Conservation (phyloP, 306 rosid species). For the Vigna reflexopilosa region DNA sequence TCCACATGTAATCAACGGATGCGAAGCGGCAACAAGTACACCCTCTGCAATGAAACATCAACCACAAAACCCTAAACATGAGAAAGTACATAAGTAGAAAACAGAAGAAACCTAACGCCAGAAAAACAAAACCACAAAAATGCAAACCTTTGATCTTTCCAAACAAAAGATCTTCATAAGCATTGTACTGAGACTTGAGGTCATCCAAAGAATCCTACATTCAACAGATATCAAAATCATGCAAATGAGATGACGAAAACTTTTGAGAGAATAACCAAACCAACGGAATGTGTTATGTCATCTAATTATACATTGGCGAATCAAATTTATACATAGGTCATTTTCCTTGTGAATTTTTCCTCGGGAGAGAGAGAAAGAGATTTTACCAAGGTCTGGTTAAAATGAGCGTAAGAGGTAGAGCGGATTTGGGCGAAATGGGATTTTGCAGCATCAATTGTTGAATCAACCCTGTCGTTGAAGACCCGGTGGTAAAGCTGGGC, state of each 20-base stretch:
- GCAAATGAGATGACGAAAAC: neutral
- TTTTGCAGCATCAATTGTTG: constrained; percentile 65
- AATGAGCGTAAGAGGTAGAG: constrained; percentile 75
- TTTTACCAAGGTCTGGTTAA: constrained; percentile 65
- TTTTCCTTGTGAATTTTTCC: neutral
- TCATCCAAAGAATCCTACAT: constrained; percentile 69
- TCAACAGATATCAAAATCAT: constrained; percentile 32
- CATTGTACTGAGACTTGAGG: constrained; percentile 64
- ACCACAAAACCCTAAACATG: constrained; percentile 19
- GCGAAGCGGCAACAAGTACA: constrained; percentile 69
- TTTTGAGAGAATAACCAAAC: neutral
- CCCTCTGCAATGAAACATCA: constrained; percentile 64
- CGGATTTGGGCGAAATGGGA: constrained; percentile 76
- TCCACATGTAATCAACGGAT: constrained; percentile 73
- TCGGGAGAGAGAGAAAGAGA: neutral
- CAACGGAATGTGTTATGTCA: neutral
- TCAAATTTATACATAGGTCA: constrained; percentile 10
- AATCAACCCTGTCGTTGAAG: constrained; percentile 59
- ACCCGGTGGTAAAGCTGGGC: constrained; percentile 66
- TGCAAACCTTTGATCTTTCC: constrained; percentile 80
- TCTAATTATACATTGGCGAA: constrained; percentile 10
- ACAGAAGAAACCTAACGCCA: constrained; percentile 19
- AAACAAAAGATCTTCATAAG: constrained; percentile 66
- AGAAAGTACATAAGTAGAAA: constrained; percentile 21
- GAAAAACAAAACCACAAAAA: constrained; percentile 30